Conservation (phyloP, 805 yeast genomes). For the Saturnispora galanensis region DNA sequence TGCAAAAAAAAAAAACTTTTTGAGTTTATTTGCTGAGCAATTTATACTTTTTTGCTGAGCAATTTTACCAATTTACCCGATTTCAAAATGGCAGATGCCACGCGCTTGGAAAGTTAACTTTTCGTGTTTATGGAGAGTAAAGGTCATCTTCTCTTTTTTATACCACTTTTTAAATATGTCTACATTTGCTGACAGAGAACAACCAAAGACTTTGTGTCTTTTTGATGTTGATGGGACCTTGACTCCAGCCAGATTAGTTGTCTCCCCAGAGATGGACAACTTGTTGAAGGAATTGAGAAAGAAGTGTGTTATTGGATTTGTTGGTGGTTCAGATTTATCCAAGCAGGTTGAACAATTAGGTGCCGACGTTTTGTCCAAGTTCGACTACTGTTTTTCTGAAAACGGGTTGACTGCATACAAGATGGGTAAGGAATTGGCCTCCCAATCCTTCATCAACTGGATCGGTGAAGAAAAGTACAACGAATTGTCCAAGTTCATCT, state of each 20-base stretch:
- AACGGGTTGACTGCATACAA: constrained; percentile 98
- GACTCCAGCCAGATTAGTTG: constrained; percentile 79
- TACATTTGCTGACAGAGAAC: constrained; percentile 56
- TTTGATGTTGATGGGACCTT: constrained; percentile 98
- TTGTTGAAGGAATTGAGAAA: constrained; percentile 68
- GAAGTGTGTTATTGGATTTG: constrained; percentile 93
- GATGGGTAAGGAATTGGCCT: constrained; percentile 75
- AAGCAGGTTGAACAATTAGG: constrained; percentile 98
- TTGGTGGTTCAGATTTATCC: constrained; percentile 91
- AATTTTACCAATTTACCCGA: background rate
- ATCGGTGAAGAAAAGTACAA: constrained; percentile 93
- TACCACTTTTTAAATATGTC: constrained; percentile 17
- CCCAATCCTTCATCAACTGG: constrained; percentile 92
- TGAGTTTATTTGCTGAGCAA: background rate
- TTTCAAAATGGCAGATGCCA: constrained; percentile 5
- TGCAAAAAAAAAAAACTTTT: no score
- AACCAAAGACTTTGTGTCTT: constrained; percentile 79
- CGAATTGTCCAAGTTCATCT: constrained; percentile 74
- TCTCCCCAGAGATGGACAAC: constrained; percentile 69
- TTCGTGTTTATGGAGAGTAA: background rate
- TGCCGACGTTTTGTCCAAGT: constrained; percentile 59
- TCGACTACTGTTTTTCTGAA: constrained; percentile 95
- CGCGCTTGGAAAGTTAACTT: background rate
- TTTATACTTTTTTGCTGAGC: constrained; percentile 1
- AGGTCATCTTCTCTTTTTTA: background rate